Conservation (phyloP, 306 rosid species). For the Vigna reflexopilosa region DNA sequence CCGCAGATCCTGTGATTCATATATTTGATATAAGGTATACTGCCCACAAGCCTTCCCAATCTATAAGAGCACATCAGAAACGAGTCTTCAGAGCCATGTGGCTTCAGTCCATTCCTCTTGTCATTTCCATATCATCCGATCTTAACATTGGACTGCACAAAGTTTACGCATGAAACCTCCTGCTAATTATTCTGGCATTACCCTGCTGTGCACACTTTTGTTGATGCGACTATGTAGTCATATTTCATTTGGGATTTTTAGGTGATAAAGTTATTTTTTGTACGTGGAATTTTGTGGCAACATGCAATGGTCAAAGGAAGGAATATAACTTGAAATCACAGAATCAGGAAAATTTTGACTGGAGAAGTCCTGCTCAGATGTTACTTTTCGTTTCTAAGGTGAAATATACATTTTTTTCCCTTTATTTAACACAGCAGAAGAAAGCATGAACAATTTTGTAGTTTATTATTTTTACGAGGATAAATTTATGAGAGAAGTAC, state of each 20-base stretch:
- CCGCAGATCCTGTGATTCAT: constrained; percentile 92
- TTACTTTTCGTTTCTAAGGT: not conserved
- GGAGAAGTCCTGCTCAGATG: constrained; percentile 10
- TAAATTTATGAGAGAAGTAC: not conserved
- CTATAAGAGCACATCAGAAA: constrained; percentile 87
- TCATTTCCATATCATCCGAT: constrained; percentile 94
- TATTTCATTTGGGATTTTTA: not conserved
- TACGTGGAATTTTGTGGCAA: constrained; percentile 32
- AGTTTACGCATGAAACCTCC: constrained; percentile 43
- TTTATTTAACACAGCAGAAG: not conserved
- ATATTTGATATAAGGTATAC: constrained; percentile 87
- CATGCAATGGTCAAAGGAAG: not conserved
- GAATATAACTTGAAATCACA: not conserved
- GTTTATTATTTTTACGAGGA: not conserved
- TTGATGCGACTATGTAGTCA: constrained; percentile 11
- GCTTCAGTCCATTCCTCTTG: constrained; percentile 83
- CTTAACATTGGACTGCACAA: constrained; percentile 87
- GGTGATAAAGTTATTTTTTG: not conserved
- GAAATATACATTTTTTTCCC: not conserved
- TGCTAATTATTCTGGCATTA: not conserved
- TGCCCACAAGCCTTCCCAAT: constrained; percentile 77
- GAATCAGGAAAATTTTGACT: constrained; percentile 36
- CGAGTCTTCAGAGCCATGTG: constrained; percentile 94
- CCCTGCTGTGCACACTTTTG: constrained; percentile 23
- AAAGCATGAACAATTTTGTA: not conserved